Percentiles rank a stretch among this genome's conserved stretches.
phyloP scores from a whole-genome alignment of 768 basidiomycete genomes.

The Tricholoma hemisulphureum region DNA sequence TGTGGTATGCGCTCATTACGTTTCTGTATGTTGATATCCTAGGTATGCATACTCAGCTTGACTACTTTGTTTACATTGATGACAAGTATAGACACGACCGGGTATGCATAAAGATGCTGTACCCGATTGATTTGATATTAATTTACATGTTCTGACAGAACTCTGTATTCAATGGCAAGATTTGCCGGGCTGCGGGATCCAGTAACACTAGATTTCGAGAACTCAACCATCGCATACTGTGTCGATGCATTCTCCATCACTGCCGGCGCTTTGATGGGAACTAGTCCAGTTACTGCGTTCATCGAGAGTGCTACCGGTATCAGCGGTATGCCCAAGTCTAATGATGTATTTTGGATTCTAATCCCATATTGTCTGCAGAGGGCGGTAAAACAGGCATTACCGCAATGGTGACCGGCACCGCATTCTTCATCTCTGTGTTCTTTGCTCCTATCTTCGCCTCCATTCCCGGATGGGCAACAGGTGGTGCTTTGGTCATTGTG shows the following conservation, averaged over 20 bases:
- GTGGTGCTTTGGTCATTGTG: constrained; percentile 80
- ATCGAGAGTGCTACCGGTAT: constrained; percentile 84
- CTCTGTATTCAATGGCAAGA: constrained; percentile 88
- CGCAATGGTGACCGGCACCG: constrained; percentile 66
- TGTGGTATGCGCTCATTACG: constrained; percentile 87
- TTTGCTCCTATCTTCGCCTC: constrained; percentile 88
- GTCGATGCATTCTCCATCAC: constrained; percentile 80
- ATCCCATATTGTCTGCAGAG: constrained; percentile 42
- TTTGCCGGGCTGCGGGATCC: constrained; percentile 87
- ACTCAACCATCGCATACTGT: constrained; percentile 78
- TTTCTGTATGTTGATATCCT: constrained; percentile 90
- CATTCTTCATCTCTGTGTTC: constrained; percentile 83
- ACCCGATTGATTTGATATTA: neutral
- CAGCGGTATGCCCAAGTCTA: constrained; percentile 42
- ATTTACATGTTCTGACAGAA: constrained; percentile 50
- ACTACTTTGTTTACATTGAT: neutral
- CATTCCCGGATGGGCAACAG: constrained; percentile 85
- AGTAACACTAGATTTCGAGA: constrained; percentile 83
- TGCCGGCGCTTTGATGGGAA: constrained; percentile 78
- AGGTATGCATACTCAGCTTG: constrained; percentile 40
- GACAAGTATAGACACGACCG: constrained; percentile 46
- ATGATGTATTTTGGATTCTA: neutral
- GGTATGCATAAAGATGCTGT: constrained; percentile 23
- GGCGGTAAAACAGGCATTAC: constrained; percentile 88
- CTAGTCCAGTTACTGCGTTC: constrained; percentile 79